phyloP scores from a whole-genome alignment of 805 yeast species.

The Yarrowia osloensis region DNA sequence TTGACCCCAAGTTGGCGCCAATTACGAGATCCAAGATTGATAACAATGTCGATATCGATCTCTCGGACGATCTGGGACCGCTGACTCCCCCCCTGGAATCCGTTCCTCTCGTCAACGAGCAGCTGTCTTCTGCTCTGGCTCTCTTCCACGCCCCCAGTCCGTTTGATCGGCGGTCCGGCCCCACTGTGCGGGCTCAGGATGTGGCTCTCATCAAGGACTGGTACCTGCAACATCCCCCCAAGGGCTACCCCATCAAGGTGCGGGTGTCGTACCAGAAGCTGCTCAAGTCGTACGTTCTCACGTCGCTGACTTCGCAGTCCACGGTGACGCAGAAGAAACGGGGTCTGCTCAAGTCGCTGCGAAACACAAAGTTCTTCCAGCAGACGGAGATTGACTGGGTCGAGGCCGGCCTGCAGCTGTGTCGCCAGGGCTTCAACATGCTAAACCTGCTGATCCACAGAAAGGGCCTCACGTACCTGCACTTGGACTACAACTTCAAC shows the following conservation, averaged over 20 bases:
- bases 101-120: conserved; percentile 49
- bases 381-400: conserved; percentile 96
- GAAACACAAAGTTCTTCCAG: conserved; percentile 83
- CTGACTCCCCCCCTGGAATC: conserved; percentile 45
- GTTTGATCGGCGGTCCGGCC: conserved; percentile 72
- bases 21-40: conserved; percentile 43
- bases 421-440: conserved; percentile 93
- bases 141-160: conserved; percentile 86
- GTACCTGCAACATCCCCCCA: conserved; percentile 68
- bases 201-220: conserved; percentile 80
- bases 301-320: conserved; percentile 59
- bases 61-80: conserved; percentile 47
- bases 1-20: conserved; percentile 58
- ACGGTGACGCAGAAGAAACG: conserved; percentile 53
- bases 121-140: conserved; percentile 58
- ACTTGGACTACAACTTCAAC: conserved; percentile 92
- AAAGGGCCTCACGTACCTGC: conserved; percentile 87
- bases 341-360: conserved; percentile 63
- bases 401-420: conserved; percentile 93
- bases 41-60: conserved; percentile 46
- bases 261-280: conserved; percentile 87
- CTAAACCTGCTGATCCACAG: conserved; percentile 84
- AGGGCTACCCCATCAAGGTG: conserved; percentile 69
- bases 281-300: conserved; percentile 71
- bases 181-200: conserved; percentile 80